Conservation (phyloP, 805 yeast genomes). For the Kuraishia hungarica region DNA sequence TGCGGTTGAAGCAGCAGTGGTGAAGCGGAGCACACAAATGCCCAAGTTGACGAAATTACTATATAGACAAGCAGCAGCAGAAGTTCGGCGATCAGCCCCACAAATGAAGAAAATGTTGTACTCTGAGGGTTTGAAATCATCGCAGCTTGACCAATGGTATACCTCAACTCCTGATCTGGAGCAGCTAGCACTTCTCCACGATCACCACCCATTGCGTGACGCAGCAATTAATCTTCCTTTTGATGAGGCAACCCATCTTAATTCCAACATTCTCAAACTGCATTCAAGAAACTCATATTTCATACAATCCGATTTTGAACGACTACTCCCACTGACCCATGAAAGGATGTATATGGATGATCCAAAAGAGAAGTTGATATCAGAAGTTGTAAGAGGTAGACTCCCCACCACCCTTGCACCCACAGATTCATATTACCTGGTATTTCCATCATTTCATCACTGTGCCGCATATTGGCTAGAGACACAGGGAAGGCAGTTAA, state of each 20-base stretch:
- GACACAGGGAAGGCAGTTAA: constrained; percentile 35
- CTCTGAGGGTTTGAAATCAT: neutral
- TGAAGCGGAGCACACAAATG: neutral
- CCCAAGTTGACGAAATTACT: neutral
- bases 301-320: neutral
- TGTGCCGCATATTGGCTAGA: constrained; percentile 48
- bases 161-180: neutral
- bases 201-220: neutral
- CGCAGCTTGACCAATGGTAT: neutral
- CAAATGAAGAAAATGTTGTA: neutral
- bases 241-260: neutral
- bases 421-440: constrained; percentile 41
- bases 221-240: neutral
- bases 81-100: neutral
- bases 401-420: constrained; percentile 34
- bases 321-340: neutral
- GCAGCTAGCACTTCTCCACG: neutral
- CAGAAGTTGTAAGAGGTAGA: constrained; percentile 41
- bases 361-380: neutral
- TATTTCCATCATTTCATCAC: constrained; percentile 35
- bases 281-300: neutral
- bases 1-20: neutral
- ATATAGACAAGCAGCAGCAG: neutral
- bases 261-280: neutral
- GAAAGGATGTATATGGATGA: neutral